Evolutionary conservation across 2,329 filamentous ascomycete species (phyloP), one percentile per base, ranked within the genome.

Genomic region (Cylindrodendrum hubeiense): DNA sequence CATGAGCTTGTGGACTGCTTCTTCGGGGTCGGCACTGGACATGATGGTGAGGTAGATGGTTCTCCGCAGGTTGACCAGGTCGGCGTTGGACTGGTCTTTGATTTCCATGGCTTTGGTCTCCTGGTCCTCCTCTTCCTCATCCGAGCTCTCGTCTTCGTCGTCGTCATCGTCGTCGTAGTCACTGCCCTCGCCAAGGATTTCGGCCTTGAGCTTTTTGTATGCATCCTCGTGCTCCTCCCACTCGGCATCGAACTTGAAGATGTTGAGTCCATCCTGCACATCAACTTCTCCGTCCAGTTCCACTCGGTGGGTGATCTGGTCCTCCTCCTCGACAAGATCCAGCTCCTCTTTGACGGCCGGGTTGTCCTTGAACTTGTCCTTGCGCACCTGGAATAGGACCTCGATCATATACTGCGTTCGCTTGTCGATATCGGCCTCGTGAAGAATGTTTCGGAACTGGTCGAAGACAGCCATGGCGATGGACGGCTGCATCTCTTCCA

Each of bases 351-450:
- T 95, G 73, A 98, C 85, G 1, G 94, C 91, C 19, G 91, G 94
- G 74, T 98, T 94, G 75, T 98, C 94, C 83, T 97, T 97, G 85
- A 97, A 99, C 74, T 92, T 92, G 81, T 98, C 95, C 81, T 98
- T 97, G 68, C 96, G 89, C 60, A 98, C 92, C 82, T 99, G 95
- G 79, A 99, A 99, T 46, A 99, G 83, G 6, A 98, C 96, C 79
- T 99, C 96, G 62, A 99, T 95, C 93, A 97, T 97, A 81, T 98
- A 99, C 81, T 99, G 96, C n/a, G 95, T 95, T 69, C 96, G 89
- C 85, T 97, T 98, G 77, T 98, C 95, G 78, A 99, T 97, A 76
- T 96, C 95, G 47, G 94, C 94, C 79, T 99, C 96, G 82, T 99
- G 95, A 9, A 99, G 84, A 68, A 98, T 98, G 73, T 92, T 95